Evolutionary conservation across 2,329 filamentous ascomycete genomes (phyloP).

Genomic region (Paracoccidioides brasiliensis): DNA sequence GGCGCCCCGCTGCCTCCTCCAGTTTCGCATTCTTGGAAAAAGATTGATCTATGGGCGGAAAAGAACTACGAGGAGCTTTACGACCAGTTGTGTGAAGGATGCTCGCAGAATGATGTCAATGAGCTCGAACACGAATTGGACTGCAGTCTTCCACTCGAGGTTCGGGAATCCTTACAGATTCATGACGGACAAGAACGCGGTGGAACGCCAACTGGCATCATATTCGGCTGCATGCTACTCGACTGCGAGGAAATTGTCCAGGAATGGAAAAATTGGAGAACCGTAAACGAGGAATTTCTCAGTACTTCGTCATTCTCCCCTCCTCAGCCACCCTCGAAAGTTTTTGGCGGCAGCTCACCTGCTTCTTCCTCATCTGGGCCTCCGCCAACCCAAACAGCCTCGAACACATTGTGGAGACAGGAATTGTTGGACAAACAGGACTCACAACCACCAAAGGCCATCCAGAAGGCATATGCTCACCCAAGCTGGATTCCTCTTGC

Average conservation of each 20-base stretch:
- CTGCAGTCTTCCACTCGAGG: conserved; percentile 81
- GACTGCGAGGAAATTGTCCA: conserved; percentile 98
- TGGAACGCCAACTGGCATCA: conserved; percentile 76
- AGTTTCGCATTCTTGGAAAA: conserved; percentile 77
- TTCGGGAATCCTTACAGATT: conserved; percentile 77
- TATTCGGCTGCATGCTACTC: conserved; percentile 88
- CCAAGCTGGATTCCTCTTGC: conserved; percentile 91
- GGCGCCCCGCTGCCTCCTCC: conserved; percentile 83
- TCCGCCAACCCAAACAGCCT: conserved; percentile 40
- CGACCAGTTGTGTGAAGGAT: conserved; percentile 85
- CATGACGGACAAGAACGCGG: conserved; percentile 97
- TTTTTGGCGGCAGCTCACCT: conserved; percentile 54
- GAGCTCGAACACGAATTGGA: conserved; percentile 93
- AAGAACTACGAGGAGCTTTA: conserved; percentile 89
- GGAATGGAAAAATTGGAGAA: conserved; percentile 94
- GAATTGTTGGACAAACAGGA: conserved; percentile 75
- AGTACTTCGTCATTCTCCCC: conserved; percentile 40
- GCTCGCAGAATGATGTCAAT: conserved; percentile 88
- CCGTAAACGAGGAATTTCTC: conserved; percentile 82
- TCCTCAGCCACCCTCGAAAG: conserved; percentile 55
- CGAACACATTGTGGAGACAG: conserved; percentile 64
- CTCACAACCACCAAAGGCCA: conserved; percentile 70
- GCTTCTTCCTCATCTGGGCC: conserved; percentile 48
- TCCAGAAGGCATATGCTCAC: conserved; percentile 89
- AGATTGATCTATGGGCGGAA: conserved; percentile 88